Percentiles rank a stretch among this genome's conserved stretches.
phyloP scores from a whole-genome alignment of 495 filamentous ascomycete genomes.

The Achaetomiella virescens region DNA sequence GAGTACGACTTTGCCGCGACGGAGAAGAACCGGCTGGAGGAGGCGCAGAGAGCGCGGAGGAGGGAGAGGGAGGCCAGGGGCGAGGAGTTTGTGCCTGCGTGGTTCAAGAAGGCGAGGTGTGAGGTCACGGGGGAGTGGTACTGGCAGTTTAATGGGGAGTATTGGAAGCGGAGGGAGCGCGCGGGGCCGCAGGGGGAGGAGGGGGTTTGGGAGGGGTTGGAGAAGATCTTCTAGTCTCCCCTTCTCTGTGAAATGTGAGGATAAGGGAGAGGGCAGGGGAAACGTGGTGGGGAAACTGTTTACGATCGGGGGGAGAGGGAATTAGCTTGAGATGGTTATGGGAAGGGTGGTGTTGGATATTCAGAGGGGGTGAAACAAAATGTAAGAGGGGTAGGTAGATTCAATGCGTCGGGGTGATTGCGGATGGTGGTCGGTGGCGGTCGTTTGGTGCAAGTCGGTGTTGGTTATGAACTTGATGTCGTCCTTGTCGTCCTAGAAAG shows the following conservation, averaged over 20 bases:
- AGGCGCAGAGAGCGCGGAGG: constrained; percentile 78
- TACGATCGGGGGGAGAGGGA: neutral
- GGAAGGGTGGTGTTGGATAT: neutral
- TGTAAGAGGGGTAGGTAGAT: neutral
- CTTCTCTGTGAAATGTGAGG: no score
- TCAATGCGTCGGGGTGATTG: neutral
- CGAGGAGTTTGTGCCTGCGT: constrained; percentile 75
- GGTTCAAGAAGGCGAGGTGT: constrained; percentile 71
- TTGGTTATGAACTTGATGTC: neutral
- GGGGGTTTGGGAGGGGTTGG: constrained; percentile 43
- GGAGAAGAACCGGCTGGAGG: constrained; percentile 93
- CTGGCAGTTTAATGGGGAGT: constrained; percentile 83
- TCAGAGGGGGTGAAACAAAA: neutral
- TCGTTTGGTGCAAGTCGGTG: neutral
- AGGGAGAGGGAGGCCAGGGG: constrained; percentile 66
- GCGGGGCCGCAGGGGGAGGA: constrained; percentile 43
- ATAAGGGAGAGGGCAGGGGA: no score
- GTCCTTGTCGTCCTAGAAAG: neutral
- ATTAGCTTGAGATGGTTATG: neutral
- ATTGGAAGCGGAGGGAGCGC: constrained; percentile 66
- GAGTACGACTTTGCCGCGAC: constrained; percentile 86
- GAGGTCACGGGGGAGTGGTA: constrained; percentile 80
- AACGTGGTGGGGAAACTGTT: neutral
- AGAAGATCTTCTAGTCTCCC: constrained; percentile 28
- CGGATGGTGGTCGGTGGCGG: neutral